Evolutionary conservation across 2,329 filamentous ascomycete species (phyloP).

Genomic region (Fusarium poae): DNA sequence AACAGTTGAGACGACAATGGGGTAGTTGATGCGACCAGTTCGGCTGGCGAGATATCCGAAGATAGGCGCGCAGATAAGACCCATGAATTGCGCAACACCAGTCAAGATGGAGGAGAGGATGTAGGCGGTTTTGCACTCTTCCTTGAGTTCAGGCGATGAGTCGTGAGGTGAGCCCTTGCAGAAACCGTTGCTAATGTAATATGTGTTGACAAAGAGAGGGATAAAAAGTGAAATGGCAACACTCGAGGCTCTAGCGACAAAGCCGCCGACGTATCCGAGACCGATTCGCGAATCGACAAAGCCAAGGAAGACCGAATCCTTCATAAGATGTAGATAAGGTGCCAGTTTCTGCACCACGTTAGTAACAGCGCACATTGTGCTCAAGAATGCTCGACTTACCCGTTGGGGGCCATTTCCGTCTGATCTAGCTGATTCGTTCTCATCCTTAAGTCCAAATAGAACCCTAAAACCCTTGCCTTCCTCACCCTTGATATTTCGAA

Average conservation of each 20-base stretch:
- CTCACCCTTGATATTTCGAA: constrained; percentile 77
- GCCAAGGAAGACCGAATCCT: constrained; percentile 75
- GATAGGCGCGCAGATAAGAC: constrained; percentile 84
- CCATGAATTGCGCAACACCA: constrained; percentile 88
- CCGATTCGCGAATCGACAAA: constrained; percentile 82
- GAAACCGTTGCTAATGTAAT: constrained; percentile 84
- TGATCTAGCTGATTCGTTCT: constrained; percentile 39
- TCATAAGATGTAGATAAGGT: constrained; percentile 71
- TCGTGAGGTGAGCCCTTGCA: constrained; percentile 77
- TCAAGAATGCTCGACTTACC: constrained; percentile 43
- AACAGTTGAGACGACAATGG: constrained; percentile 77
- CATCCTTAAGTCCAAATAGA: constrained; percentile 61
- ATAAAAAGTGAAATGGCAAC: constrained; percentile 97
- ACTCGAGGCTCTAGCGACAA: constrained; percentile 93
- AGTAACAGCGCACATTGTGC: neutral
- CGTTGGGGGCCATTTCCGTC: constrained; percentile 39
- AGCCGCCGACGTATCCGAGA: constrained; percentile 91
- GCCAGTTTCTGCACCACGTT: constrained; percentile 55
- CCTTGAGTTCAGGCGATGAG: constrained; percentile 80
- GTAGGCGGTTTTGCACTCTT: constrained; percentile 88
- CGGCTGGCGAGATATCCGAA: constrained; percentile 89
- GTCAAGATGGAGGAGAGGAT: constrained; percentile 88
- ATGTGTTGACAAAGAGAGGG: constrained; percentile 91
- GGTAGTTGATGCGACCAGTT: constrained; percentile 75
- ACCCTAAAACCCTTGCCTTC: constrained; percentile 79